Conservation (phyloP, 768 basidiomycete species). For the Boletus subparvulus region DNA sequence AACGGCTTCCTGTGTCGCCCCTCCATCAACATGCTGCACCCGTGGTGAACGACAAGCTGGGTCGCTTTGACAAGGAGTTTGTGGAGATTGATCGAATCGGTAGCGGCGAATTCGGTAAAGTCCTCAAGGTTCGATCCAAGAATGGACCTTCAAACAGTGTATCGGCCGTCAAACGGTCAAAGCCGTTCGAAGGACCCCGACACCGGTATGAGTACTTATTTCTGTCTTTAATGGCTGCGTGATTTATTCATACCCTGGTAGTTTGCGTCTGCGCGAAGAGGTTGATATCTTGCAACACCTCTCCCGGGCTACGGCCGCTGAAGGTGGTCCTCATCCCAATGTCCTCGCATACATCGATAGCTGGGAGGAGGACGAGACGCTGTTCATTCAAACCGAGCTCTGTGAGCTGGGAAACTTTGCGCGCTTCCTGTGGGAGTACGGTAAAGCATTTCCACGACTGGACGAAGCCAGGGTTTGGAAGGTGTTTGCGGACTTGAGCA, state of each 20-base stretch:
- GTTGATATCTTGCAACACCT: conserved; percentile 88
- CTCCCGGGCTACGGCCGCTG: conserved; percentile 32
- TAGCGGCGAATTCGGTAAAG: conserved; percentile 91
- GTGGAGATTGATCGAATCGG: conserved; percentile 79
- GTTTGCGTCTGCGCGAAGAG: conserved; percentile 88
- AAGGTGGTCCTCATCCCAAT: conserved; percentile 59
- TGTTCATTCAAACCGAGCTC: conserved; percentile 93
- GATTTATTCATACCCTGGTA: conserved; percentile 32
- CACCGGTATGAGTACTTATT: conserved; percentile 64
- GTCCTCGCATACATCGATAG: conserved; percentile 88
- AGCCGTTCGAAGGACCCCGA: conserved; percentile 85
- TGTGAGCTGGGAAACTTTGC: conserved; percentile 92
- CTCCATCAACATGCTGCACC: conserved; percentile 26
- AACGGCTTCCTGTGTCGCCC: conserved; percentile 21
- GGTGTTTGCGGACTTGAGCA: conserved; percentile 84
- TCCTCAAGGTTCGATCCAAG: conserved; percentile 79
- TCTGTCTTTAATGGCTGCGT: conserved; percentile 10
- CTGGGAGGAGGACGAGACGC: conserved; percentile 88
- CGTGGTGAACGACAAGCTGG: conserved; percentile 50
- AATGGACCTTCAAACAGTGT: conserved; percentile 49
- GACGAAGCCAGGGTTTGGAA: conserved; percentile 97
- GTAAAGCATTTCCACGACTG: conserved; percentile 75
- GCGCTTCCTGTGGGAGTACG: conserved; percentile 89
- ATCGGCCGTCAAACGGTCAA: conserved; percentile 93
- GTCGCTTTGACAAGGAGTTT: conserved; percentile 80